Evolutionary conservation across 352 stramenopile genomes (phyloP).

Genomic region (Phytopythium montanum): DNA sequence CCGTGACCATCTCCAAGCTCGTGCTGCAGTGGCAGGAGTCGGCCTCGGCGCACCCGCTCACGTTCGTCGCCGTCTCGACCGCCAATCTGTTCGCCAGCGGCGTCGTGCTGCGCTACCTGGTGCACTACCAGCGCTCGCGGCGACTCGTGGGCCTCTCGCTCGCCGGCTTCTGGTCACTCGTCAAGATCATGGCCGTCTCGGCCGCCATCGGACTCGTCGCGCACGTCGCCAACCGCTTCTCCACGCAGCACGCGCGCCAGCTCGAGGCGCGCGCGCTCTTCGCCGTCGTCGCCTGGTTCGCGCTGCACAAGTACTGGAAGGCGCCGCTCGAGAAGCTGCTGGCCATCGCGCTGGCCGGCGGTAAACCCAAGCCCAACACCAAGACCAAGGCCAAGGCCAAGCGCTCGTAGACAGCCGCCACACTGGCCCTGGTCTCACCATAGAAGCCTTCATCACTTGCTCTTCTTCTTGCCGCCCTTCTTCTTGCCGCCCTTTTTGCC

Average conservation of each 20-base stretch:
- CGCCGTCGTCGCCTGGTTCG: conserved; percentile 64
- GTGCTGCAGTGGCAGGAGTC: conserved; percentile 55
- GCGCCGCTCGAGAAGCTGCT: conserved; percentile 35
- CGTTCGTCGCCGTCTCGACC: conserved; percentile 58
- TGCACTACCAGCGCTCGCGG: conserved; percentile 37
- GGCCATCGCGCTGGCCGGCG: conserved; percentile 13
- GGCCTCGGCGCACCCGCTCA: conserved; percentile 40
- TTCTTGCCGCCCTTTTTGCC: conserved; percentile 28
- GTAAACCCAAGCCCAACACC: conserved; percentile 22
- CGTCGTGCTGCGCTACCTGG: conserved; percentile 49
- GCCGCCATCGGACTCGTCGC: conserved; percentile 46
- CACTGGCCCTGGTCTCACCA: not conserved
- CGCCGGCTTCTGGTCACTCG: conserved; percentile 31
- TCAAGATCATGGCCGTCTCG: conserved; percentile 40
- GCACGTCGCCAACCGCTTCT: conserved; percentile 58
- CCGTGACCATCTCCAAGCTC: conserved; percentile 62
- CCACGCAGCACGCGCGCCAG: conserved; percentile 37
- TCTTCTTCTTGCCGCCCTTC: conserved; percentile 38
- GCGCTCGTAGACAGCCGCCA: conserved; percentile 9
- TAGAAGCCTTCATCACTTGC: conserved; percentile 14
- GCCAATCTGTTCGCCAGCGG: conserved; percentile 74
- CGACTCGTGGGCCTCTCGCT: conserved; percentile 35
- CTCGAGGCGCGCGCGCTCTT: conserved; percentile 54
- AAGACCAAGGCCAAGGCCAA: conserved; percentile 23
- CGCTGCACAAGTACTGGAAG: conserved; percentile 74